A percentile compares a stretch with the other conserved stretches of the same genome.
These are phyloP conservation scores for Gynochthodes officinalis DNA, from an alignment of 257 asterid species.

Conservation along the genomic window DNA sequence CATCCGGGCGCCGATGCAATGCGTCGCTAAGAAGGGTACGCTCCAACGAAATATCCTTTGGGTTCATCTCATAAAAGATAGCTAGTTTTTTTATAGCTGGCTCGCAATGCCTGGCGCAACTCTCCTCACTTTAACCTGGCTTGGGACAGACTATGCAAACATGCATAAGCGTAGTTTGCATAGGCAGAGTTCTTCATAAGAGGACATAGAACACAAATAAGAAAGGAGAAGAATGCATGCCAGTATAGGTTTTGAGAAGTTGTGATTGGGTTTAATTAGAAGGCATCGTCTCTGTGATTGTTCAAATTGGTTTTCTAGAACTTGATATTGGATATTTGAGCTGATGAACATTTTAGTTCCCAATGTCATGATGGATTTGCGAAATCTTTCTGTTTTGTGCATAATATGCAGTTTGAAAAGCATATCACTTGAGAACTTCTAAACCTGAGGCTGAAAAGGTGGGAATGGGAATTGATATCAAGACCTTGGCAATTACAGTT, in stretches of 20 bases:
- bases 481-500: not conserved
- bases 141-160: too few species aligned
- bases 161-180: too few species aligned
- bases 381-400: not conserved
- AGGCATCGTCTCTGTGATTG: not conserved
- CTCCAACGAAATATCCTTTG: too few species aligned
- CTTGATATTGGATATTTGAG: not conserved
- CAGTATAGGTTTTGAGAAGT: not conserved
- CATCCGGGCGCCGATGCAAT: too few species aligned
- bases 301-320: not conserved
- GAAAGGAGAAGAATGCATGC: not conserved
- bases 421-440: not conserved
- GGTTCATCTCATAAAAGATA: too few species aligned
- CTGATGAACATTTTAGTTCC: not conserved
- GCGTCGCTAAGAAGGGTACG: too few species aligned
- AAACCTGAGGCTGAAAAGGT: not conserved
- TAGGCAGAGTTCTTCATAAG: too few species aligned
- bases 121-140: too few species aligned
- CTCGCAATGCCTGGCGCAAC: too few species aligned
- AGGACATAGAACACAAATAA: too few species aligned
- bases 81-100: too few species aligned
- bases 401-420: not conserved
- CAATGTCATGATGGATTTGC: not conserved
- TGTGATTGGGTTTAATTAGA: not conserved
- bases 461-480: not conserved